A percentile compares a stretch with the other conserved stretches of the same genome.
Conservation (phyloP, 2,329 filamentous ascomycete species). For the Verticillium zaregamsianum region DNA sequence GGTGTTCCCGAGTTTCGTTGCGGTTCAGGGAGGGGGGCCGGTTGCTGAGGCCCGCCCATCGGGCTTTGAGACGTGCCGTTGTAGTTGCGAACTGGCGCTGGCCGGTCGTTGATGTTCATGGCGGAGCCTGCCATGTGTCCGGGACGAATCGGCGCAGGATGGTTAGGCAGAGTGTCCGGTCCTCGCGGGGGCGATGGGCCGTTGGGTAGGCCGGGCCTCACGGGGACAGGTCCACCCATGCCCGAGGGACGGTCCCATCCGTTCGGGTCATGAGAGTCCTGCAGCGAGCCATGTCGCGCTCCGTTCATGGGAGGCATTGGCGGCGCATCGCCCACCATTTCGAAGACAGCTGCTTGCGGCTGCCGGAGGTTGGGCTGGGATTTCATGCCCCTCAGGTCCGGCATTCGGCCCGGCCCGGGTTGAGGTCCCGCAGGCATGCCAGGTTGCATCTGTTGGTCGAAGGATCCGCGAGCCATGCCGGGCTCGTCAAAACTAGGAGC, state of each 20-base stretch:
- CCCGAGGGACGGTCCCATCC: constrained; percentile 9
- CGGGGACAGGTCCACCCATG: not conserved
- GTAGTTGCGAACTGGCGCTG: constrained; percentile 56
- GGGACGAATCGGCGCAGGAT: constrained; percentile 59
- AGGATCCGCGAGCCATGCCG: constrained; percentile 30
- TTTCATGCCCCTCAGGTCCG: constrained; percentile 55
- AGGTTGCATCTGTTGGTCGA: constrained; percentile 44
- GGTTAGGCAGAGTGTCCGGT: constrained; percentile 49
- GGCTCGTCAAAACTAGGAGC: not conserved
- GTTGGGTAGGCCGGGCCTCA: constrained; percentile 20
- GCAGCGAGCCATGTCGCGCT: constrained; percentile 13
- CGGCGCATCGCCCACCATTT: constrained; percentile 63
- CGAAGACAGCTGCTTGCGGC: constrained; percentile 66
- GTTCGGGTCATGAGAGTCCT: constrained; percentile 9
- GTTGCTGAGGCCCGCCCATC: constrained; percentile 29
- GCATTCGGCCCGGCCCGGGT: constrained; percentile 44
- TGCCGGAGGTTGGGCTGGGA: constrained; percentile 65
- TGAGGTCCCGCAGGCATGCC: constrained; percentile 36
- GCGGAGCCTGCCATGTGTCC: constrained; percentile 58
- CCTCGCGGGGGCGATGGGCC: constrained; percentile 25
- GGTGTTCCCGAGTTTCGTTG: constrained; percentile 21
- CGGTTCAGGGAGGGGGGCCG: constrained; percentile 10
- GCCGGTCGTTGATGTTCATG: constrained; percentile 51
- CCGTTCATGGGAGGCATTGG: constrained; percentile 43
- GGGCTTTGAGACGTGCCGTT: constrained; percentile 44